phyloP scores from a whole-genome alignment of 257 asterid genomes.

The Jacaranda copaia region DNA sequence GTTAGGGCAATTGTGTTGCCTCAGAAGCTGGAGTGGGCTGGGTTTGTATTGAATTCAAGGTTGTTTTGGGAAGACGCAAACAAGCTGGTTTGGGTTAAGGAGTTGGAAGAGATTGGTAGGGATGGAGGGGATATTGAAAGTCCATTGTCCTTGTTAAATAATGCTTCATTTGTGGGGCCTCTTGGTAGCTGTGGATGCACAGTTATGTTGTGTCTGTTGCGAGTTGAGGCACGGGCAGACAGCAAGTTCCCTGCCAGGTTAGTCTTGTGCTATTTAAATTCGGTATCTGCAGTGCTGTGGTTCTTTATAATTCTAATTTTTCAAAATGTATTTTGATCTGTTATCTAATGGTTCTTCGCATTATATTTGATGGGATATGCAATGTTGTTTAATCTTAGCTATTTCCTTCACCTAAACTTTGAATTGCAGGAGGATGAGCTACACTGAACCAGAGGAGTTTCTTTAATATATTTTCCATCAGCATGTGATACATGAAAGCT shows the following conservation, averaged over 20 bases:
- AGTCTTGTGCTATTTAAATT: conserved; percentile 42
- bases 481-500: background rate
- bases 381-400: conserved; percentile 10
- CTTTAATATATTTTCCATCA: background rate
- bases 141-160: conserved; percentile 77
- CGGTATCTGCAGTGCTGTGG: conserved; percentile 2
- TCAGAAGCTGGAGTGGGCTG: conserved; percentile 75
- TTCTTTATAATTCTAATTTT: conserved; percentile 17
- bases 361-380: background rate
- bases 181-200: conserved; percentile 95
- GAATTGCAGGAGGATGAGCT: background rate
- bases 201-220: conserved; percentile 94
- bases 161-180: conserved; percentile 82
- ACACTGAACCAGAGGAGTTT: conserved; percentile 2
- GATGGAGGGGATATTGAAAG: conserved; percentile 68
- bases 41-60: conserved; percentile 67
- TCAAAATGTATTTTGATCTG: conserved; percentile 9
- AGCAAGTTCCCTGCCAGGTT: conserved; percentile 97
- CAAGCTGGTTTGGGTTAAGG: conserved; percentile 69
- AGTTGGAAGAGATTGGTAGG: conserved; percentile 60
- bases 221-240: conserved; percentile 97
- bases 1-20: conserved; percentile 69
- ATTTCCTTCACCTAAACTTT: conserved; percentile 9
- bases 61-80: conserved; percentile 63
- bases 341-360: background rate